These are phyloP conservation scores for Scolecobasidium constrictum DNA, from an alignment of 2,329 filamentous ascomycete species.

Conservation along the genomic window DNA sequence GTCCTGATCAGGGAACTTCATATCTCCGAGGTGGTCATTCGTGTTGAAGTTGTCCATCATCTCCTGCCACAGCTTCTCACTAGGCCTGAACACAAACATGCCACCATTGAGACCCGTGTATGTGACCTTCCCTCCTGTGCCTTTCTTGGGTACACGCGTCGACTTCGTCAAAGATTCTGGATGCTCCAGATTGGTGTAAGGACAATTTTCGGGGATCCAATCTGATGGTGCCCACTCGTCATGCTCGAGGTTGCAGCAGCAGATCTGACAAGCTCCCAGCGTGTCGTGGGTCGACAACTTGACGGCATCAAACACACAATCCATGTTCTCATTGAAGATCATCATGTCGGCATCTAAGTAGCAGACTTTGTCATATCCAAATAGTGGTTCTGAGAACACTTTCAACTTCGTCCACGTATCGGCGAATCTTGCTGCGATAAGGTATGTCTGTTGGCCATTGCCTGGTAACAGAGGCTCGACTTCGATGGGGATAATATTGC, in stretches of 20 bases:
- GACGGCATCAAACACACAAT: conserved; percentile 32
- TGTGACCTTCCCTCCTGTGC: conserved; percentile 23
- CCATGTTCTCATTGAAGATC: conserved; percentile 31
- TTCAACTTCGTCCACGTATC: conserved; percentile 46
- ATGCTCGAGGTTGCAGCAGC: conserved; percentile 41
- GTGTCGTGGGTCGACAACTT: conserved; percentile 26
- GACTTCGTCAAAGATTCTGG: conserved; percentile 23
- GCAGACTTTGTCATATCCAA: conserved; percentile 30
- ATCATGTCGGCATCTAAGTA: conserved; percentile 45
- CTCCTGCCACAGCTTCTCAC: conserved; percentile 23
- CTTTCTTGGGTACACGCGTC: conserved; percentile 24
- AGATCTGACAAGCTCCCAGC: conserved; percentile 40
- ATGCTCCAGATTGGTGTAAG: conserved; percentile 32
- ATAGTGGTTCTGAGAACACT: conserved; percentile 35
- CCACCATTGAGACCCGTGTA: conserved; percentile 40
- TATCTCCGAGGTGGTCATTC: conserved; percentile 26
- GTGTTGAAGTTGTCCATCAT: conserved; percentile 32
- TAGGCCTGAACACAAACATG: conserved; percentile 40
- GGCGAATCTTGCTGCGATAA: conserved; percentile 40
- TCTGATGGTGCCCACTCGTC: conserved; percentile 39
- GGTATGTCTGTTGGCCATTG: conserved; percentile 22
- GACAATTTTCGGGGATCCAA: conserved; percentile 39
- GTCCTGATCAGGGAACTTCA: conserved; percentile 44
- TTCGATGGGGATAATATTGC: conserved; percentile 28
- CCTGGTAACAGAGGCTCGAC: conserved; percentile 32